Percentiles rank a stretch among this genome's conserved stretches.
These are phyloP conservation scores for Nannochloris sp. DNA, from an alignment of 139 green algal species.

Conservation along the genomic window DNA sequence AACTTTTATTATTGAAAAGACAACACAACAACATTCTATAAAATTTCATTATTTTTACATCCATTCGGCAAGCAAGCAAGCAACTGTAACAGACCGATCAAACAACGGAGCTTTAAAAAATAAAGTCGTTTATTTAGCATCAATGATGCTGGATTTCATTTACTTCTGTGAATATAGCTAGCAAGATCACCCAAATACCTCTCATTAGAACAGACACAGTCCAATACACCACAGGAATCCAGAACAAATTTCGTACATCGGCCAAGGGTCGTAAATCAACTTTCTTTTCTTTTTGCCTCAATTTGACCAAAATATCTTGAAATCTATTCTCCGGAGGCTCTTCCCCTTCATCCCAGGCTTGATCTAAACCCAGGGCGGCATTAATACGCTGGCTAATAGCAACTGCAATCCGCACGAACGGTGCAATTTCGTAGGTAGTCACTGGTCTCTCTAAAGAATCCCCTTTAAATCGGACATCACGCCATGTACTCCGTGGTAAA, in stretches of 20 bases:
- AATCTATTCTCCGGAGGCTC: constrained; percentile 40
- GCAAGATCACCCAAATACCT: background rate
- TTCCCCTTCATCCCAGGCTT: constrained; percentile 24
- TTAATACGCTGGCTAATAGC: constrained; percentile 37
- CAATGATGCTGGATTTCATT: background rate
- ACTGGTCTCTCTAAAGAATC: constrained; percentile 72
- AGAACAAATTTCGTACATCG: constrained; percentile 54
- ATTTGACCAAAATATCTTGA: constrained; percentile 31
- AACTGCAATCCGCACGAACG: constrained; percentile 65
- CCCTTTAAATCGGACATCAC: constrained; percentile 53
- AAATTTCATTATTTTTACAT: background rate
- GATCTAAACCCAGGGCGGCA: constrained; percentile 37
- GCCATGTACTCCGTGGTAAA: constrained; percentile 40
- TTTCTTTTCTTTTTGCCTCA: constrained; percentile 31
- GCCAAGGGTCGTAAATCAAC: constrained; percentile 71
- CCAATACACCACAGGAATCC: constrained; percentile 26
- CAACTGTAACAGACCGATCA: background rate
- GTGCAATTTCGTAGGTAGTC: constrained; percentile 55
- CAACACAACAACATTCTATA: background rate
- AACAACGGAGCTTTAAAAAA: background rate
- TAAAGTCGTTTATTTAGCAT: background rate
- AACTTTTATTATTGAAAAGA: constrained; percentile 1
- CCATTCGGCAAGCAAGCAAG: background rate
- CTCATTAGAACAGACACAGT: background rate
- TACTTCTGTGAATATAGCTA: background rate